Conservation (phyloP, 371 early-diverging fungal species). For the Rhizopus sp. region DNA sequence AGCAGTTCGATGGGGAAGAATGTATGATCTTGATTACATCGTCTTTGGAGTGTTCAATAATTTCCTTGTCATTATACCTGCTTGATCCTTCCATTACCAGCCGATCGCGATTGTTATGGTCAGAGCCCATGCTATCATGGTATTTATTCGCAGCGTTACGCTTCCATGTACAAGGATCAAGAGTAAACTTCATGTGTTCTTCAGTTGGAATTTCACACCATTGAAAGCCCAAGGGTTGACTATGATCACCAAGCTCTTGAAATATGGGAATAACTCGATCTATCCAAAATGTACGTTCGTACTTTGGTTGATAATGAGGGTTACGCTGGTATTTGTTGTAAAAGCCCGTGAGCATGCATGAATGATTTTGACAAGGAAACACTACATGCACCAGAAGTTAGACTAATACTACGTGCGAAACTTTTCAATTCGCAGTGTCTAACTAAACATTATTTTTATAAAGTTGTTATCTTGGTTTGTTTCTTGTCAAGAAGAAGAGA, state of each 20-base stretch:
- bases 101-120: background rate
- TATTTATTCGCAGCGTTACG: constrained; percentile 3
- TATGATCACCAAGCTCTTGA: constrained; percentile 13
- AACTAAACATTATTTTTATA: no score
- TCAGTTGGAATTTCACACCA: constrained; percentile 12
- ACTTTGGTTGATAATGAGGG: constrained; percentile 4
- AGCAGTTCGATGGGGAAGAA: constrained; percentile 10
- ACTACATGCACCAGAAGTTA: no score
- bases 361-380: constrained; percentile 7
- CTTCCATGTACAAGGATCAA: constrained; percentile 5
- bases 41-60: constrained; percentile 2
- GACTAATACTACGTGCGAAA: no score
- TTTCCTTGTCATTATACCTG: constrained; percentile 8
- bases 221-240: constrained; percentile 11
- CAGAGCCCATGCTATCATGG: constrained; percentile 9
- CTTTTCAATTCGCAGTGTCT: no score
- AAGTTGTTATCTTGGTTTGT: no score
- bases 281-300: constrained; percentile 13
- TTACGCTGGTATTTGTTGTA: no score
- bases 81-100: constrained; percentile 12
- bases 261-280: constrained; percentile 10
- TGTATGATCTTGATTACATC: constrained; percentile 5
- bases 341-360: constrained; percentile 13
- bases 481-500: no score
- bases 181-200: constrained; percentile 5